Percentiles rank a stretch among this genome's conserved stretches.
Conservation (phyloP, 169 alveolate species). For the Plasmodium chabaudi region DNA sequence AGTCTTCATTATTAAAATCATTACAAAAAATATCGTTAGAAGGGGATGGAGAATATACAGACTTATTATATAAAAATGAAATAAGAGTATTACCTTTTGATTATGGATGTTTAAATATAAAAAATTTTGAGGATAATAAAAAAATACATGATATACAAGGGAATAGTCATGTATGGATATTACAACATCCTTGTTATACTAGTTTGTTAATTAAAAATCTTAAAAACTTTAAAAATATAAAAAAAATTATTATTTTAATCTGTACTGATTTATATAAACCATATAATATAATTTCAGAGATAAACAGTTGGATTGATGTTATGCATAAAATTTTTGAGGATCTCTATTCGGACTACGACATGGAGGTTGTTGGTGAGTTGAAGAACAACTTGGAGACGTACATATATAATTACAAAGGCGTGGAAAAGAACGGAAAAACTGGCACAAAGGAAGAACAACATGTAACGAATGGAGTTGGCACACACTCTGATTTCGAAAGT, state of each 20-base stretch:
- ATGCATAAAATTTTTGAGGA: constrained; percentile 30
- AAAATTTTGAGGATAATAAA: constrained; percentile 46
- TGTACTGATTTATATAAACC: constrained; percentile 71
- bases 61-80: constrained; percentile 18
- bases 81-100: constrained; percentile 60
- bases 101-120: constrained; percentile 59
- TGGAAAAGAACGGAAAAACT: no score
- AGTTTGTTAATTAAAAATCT: constrained; percentile 40
- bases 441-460: background rate
- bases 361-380: constrained; percentile 11
- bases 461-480: background rate
- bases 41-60: constrained; percentile 20
- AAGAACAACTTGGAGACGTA: constrained; percentile 31
- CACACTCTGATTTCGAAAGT: background rate
- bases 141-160: constrained; percentile 36
- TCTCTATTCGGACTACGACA: constrained; percentile 9
- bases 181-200: constrained; percentile 54
- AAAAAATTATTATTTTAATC: constrained; percentile 39
- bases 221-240: constrained; percentile 33
- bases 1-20: constrained; percentile 38
- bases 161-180: constrained; percentile 61
- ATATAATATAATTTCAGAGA: constrained; percentile 54
- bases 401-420: constrained; percentile 20
- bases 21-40: constrained; percentile 24
- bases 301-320: constrained; percentile 42